These are phyloP conservation scores for Rhodotorula graminis DNA, from an alignment of 768 basidiomycete species.

Conservation along the genomic window DNA sequence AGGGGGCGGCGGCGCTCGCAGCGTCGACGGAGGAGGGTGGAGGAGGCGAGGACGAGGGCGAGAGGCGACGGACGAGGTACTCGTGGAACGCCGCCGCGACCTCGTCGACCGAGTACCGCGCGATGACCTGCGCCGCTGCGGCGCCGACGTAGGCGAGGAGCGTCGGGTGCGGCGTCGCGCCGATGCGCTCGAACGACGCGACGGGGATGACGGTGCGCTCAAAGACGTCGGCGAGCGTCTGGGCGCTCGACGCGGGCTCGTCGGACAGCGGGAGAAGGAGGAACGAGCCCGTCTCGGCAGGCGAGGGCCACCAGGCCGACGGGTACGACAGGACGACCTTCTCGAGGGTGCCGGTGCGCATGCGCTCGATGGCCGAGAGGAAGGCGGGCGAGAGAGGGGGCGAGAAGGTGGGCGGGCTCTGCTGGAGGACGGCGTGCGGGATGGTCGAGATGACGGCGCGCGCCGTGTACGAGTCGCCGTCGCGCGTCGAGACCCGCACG, in stretches of 20 bases:
- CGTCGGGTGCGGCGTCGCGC: slow-evolving; percentile 28
- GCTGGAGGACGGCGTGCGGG: slow-evolving; percentile 43
- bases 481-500: slow-evolving; percentile 11
- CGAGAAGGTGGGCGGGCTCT: slow-evolving; percentile 27
- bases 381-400: slow-evolving; percentile 36
- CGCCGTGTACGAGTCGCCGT: slow-evolving; percentile 4
- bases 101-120: slow-evolving; percentile 7
- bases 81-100: slow-evolving; percentile 28
- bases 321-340: slow-evolving; percentile 44
- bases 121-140: slow-evolving; percentile 17
- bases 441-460: slow-evolving; percentile 32
- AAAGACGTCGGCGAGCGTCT: slow-evolving; percentile 23
- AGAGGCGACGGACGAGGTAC: slow-evolving; percentile 30
- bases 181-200: slow-evolving; percentile 28
- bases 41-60: neutral
- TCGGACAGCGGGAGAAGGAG: slow-evolving; percentile 37
- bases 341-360: slow-evolving; percentile 42
- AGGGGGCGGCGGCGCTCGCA: no score
- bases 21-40: no score
- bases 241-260: neutral
- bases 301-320: slow-evolving; percentile 42
- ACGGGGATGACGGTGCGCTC: slow-evolving; percentile 23
- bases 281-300: slow-evolving; percentile 22
- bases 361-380: slow-evolving; percentile 27
- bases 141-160: slow-evolving; percentile 42